Evolutionary conservation across 148 eudicot genomes (phyloP), one percentile per base, ranked within the genome.

Genomic region (Amaranthus palmeri): DNA sequence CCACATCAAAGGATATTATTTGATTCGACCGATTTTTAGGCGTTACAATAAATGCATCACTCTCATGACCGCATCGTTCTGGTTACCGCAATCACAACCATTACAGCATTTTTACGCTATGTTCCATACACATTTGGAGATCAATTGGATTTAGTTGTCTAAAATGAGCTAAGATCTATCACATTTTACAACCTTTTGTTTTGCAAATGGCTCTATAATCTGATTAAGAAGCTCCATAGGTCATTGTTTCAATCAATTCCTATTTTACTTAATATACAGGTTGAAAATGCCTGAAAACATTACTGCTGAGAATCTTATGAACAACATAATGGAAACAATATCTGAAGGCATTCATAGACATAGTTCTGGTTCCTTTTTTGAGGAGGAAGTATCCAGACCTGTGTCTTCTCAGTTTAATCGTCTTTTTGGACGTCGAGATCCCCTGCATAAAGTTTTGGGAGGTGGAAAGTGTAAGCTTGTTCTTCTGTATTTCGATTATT

Each of bases 351-450:
- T 78, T 72, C 81, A 85, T 0, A 85, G 83, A 71, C 85, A 90
- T 74, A 86, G 81, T 55, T 74, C 87, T 43, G 74, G 74, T 10
- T 79, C 81, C 4, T 81, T 78, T 60, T 71, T 79, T 44, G 81
- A 79, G 74, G 87, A 85, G 73, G 88, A 91, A 64, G 72, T 72
- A 59, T 62, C 88, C 64, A 76, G 58, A 2, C 72, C 83, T 3
- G 98, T 83, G 47, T 58, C 48, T 77, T 74, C 82, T 74, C 86
- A 85, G 85, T 77, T 91, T 69, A 91, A 83, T 58, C 81, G 86
- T 72, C 86, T 93, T 58, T 91, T 93, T 78, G 98, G 98, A 36
- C 97, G 98, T 44, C 79, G 91, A 58, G 86, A 88, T 74, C 96
- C 97, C 3, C 68, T 93, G 69, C 88, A 95, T 79, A 77, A 83